These are phyloP conservation scores for Copromyces sp. DNA, from an alignment of 495 filamentous ascomycete genomes.

Conservation along the genomic window DNA sequence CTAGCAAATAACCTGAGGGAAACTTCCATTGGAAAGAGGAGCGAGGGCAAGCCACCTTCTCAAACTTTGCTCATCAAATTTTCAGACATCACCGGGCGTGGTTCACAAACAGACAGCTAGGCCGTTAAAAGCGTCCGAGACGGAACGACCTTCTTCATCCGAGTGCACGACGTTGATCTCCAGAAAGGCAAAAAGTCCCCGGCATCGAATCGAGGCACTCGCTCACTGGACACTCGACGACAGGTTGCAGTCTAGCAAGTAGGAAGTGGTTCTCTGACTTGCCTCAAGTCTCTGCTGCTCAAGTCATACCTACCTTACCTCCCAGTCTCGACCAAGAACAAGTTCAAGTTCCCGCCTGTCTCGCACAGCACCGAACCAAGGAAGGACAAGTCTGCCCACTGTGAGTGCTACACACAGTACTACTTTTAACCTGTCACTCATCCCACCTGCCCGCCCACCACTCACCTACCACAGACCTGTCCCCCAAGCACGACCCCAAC, in stretches of 20 bases:
- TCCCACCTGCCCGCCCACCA: background rate
- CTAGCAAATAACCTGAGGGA: background rate
- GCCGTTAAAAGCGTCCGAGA: background rate
- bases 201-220: background rate
- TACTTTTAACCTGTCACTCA: background rate
- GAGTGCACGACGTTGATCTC: background rate
- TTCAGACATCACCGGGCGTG: background rate
- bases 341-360: background rate
- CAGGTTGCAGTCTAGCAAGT: background rate
- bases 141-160: background rate
- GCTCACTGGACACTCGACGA: too few species aligned
- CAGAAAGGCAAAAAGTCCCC: background rate
- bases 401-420: conserved; percentile 1
- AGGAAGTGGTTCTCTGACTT: background rate
- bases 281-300: background rate
- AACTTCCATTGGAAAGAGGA: background rate
- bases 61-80: conserved; percentile 1
- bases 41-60: background rate
- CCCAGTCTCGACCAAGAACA: background rate
- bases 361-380: background rate
- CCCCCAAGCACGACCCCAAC: background rate
- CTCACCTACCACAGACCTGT: background rate
- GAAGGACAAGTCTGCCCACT: background rate
- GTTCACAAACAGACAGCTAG: background rate
- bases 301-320: background rate